Conservation (phyloP, 805 yeast genomes). For the Myxozyma neglecta region DNA sequence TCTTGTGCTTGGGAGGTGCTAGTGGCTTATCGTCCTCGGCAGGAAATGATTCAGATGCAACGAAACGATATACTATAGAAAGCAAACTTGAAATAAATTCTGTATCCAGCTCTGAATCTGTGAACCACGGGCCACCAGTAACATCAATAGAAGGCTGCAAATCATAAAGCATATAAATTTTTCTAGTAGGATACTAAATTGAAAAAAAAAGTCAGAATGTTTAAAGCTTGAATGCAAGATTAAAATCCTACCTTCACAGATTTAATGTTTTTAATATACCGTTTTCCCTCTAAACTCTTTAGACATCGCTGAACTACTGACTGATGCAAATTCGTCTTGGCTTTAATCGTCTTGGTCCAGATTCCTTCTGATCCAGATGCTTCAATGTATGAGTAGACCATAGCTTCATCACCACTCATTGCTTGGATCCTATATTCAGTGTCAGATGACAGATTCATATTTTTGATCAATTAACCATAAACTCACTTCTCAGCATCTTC, state of each 20-base stretch:
- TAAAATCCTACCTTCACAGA: conserved; percentile 58
- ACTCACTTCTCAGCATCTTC: conserved; percentile 58
- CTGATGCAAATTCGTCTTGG: conserved; percentile 81
- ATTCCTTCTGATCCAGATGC: conserved; percentile 93
- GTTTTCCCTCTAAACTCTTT: conserved; percentile 71
- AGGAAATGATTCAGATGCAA: conserved; percentile 75
- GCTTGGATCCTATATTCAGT: conserved; percentile 54
- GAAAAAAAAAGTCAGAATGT: not conserved
- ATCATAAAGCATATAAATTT: conserved; percentile 91
- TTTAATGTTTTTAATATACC: conserved; percentile 84
- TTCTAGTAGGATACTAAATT: conserved; percentile 76
- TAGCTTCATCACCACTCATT: conserved; percentile 84
- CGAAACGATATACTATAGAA: conserved; percentile 84
- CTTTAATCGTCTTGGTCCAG: conserved; percentile 87
- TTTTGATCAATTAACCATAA: not conserved
- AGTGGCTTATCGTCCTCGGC: conserved; percentile 25
- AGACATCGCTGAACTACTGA: conserved; percentile 77
- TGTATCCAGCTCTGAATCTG: conserved; percentile 90
- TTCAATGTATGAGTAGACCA: conserved; percentile 87
- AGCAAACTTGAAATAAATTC: conserved; percentile 86
- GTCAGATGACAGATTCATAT: not conserved
- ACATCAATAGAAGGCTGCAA: conserved; percentile 93
- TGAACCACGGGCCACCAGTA: conserved; percentile 99
- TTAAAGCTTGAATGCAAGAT: not conserved
- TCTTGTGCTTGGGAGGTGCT: not conserved